Conservation (phyloP, 164 flowering plant genomes). For the Kingdonia uniflora region DNA sequence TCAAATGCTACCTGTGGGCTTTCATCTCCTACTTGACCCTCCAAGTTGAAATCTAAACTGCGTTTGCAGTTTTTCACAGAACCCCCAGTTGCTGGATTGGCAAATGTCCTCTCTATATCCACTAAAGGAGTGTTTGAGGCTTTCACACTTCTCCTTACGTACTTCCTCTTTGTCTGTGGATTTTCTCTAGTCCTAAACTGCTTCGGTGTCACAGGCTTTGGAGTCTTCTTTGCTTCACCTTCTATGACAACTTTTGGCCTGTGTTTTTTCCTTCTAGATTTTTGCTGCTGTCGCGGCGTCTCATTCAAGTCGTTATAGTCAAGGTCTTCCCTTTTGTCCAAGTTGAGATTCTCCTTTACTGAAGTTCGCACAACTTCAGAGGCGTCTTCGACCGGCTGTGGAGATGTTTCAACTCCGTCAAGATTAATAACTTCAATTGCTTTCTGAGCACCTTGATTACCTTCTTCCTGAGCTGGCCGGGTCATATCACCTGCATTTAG, state of each 20-base stretch:
- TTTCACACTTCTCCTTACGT: constrained; percentile 7
- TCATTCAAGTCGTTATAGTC: constrained; percentile 8
- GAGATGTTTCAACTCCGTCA: constrained; percentile 1
- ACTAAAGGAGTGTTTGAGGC: constrained; percentile 7
- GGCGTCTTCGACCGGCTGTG: constrained; percentile 14
- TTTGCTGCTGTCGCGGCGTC: constrained; percentile 1
- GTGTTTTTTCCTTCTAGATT: constrained; percentile 45
- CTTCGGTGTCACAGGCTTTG: constrained; percentile 24
- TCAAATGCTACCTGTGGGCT: background rate
- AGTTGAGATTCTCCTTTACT: constrained; percentile 15
- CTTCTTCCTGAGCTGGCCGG: constrained; percentile 1
- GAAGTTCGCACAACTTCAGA: constrained; percentile 10
- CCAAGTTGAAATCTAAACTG: constrained; percentile 43
- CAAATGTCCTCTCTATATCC: constrained; percentile 4
- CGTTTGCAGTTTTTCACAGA: constrained; percentile 38
- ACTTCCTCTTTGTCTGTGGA: constrained; percentile 12
- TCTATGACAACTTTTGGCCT: constrained; percentile 72
- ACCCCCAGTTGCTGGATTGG: constrained; percentile 7
- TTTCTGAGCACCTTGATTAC: constrained; percentile 5
- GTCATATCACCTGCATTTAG: background rate
- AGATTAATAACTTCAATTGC: constrained; percentile 2
- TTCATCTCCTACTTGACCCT: constrained; percentile 14
- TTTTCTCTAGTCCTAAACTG: constrained; percentile 7
- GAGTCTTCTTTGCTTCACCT: constrained; percentile 41
- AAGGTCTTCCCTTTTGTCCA: constrained; percentile 20